Conservation (phyloP, 495 filamentous ascomycete genomes). For the Neurospora tetraspora region DNA sequence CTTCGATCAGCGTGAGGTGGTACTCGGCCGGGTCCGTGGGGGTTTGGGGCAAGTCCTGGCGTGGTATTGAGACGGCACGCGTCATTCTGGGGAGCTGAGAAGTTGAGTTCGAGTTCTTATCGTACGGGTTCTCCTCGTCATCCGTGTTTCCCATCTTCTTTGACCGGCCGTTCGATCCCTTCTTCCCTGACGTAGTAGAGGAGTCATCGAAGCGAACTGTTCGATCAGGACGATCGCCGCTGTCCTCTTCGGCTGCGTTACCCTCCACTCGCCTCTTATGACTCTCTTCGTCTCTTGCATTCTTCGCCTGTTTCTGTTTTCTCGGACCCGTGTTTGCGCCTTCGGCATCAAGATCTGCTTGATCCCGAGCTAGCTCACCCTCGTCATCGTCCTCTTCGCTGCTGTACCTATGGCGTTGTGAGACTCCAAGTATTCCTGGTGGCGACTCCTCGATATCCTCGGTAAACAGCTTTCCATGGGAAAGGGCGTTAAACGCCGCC, state of each 20-base stretch:
- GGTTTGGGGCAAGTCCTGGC: conserved; percentile 16
- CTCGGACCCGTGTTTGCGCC: conserved; percentile 1
- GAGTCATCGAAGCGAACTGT: not conserved
- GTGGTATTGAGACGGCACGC: conserved; percentile 20
- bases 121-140: not conserved
- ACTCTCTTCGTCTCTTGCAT: conserved; percentile 14
- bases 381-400: conserved; percentile 12
- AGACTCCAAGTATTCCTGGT: conserved; percentile 35
- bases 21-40: conserved; percentile 43
- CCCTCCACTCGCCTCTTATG: not conserved
- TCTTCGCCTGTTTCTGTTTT: conserved; percentile 2
- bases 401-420: conserved; percentile 9
- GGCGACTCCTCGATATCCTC: conserved; percentile 23
- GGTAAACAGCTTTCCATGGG: conserved; percentile 26
- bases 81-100: conserved; percentile 5
- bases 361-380: conserved; percentile 6
- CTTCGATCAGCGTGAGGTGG: conserved; percentile 55
- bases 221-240: not conserved
- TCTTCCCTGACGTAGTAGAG: not conserved
- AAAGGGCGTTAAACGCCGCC: conserved; percentile 22
- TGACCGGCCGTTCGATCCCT: not conserved
- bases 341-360: conserved; percentile 12
- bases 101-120: not conserved
- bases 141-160: not conserved
- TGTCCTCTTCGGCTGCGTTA: conserved; percentile 8